Evolutionary conservation across 441 rosid genomes (phyloP), one percentile per base, ranked within the genome.

Genomic region (Pelargonium cotyledonis): DNA sequence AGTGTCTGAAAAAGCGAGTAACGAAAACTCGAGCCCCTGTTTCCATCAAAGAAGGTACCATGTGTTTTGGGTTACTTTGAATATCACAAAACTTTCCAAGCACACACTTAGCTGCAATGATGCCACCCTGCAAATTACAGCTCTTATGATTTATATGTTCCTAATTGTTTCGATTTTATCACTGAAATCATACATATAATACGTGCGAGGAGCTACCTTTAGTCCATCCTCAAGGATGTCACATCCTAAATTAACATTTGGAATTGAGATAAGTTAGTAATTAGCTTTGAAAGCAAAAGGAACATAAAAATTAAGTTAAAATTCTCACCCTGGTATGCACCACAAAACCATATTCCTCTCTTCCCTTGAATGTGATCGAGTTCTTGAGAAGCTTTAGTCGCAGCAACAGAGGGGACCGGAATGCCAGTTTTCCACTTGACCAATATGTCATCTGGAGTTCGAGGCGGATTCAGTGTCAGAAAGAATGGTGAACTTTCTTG

Each of bases 291-390:
- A 29, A 29, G 3, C 31, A 29, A 29, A 29, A 29, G 31, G 31
- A 1, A 1, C 31, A n/a, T n/a, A n/a, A n/a, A n/a, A n/a, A n/a
- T n/a, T n/a, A n/a, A n/a, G n/a, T n/a, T 29, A 29, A 29, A 29
- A 58, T 26, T 70, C 80, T 74, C 63, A 88, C 96, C 92, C 57
- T 84, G 90, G 77, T 88, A 91, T 41, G 96, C 96, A 76, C 97
- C 96, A 55, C 90, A 94, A 72, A 85, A 94, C 97, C 98, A 94
- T 65, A 91, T 51, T 67, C 87, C 83, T 68, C 93, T 87, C 72
- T 77, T 94, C 21, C 97, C 98, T 64, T 91, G 96, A 78, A 94
- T 88, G 71, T 35, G 69, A 65, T 82, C 80, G 67, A 94, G 85
- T 82, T 88, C 91, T n/a, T 79, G 82, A 6, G 91, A 80, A 69